These are phyloP conservation scores for Theobroma cacao DNA, from an alignment of 345 rosid species.

Conservation along the genomic window DNA sequence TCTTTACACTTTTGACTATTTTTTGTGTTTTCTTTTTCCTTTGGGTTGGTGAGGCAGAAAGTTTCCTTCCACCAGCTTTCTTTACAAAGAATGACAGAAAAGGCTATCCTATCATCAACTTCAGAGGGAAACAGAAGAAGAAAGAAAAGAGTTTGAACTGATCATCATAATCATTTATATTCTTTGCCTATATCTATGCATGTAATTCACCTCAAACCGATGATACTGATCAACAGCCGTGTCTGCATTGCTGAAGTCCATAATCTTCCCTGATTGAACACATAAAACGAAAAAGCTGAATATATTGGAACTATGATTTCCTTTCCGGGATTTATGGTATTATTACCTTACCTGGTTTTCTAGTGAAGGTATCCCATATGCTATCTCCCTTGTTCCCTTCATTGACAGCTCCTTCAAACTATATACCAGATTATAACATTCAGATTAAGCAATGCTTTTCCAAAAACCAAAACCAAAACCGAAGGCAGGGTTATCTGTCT, in stretches of 20 bases:
- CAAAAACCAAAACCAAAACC: background rate
- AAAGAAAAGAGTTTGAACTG: background rate
- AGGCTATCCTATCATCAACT: background rate
- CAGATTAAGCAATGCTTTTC: background rate
- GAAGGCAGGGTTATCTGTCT: background rate
- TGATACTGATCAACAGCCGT: conserved; percentile 90
- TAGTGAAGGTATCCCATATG: conserved; percentile 87
- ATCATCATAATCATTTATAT: background rate
- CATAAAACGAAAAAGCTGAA: background rate
- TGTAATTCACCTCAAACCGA: conserved; percentile 54
- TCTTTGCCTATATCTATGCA: background rate
- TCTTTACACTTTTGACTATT: background rate
- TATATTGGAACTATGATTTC: background rate
- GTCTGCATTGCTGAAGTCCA: conserved; percentile 98
- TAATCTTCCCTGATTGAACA: conserved; percentile 59
- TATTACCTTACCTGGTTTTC: conserved; percentile 71
- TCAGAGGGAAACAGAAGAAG: background rate
- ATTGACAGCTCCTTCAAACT: conserved; percentile 90
- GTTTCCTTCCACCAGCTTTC: background rate
- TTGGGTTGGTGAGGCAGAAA: conserved; percentile 4
- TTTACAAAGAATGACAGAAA: background rate
- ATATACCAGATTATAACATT: background rate
- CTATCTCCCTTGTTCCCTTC: conserved; percentile 92
- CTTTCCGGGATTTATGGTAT: too few species aligned
- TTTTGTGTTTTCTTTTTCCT: background rate